Evolutionary conservation across 1,139 yeast genomes (phyloP).

Genomic region (Yamadazyma atlantica): DNA sequence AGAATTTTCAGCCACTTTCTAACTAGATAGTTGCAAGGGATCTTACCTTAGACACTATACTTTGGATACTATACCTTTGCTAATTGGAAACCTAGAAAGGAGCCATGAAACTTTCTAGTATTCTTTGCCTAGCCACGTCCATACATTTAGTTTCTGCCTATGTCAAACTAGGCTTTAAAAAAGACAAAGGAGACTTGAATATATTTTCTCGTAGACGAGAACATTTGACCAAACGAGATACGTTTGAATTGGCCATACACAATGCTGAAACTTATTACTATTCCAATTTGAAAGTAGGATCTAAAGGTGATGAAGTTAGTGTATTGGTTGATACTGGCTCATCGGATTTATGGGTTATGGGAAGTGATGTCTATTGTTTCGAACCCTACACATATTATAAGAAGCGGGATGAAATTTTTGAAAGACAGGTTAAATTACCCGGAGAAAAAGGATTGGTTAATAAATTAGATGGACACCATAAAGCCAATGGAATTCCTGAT

Average conservation of each 20-base stretch:
- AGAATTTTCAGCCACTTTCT: too few relatives aligned
- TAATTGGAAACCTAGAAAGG: too few relatives aligned
- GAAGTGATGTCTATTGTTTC: conserved; percentile 1
- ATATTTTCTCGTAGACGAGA: conserved; percentile 1
- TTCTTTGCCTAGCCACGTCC: background rate
- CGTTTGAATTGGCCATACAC: background rate
- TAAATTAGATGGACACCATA: background rate
- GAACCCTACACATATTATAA: background rate
- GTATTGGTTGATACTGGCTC: conserved; percentile 31
- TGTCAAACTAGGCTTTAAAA: background rate
- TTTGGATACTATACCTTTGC: too few relatives aligned
- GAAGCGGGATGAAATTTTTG: background rate
- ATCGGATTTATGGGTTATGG: conserved; percentile 29
- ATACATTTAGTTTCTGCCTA: background rate
- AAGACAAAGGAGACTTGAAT: background rate
- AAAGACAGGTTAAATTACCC: background rate
- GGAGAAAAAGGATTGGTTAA: background rate
- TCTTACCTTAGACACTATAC: too few relatives aligned
- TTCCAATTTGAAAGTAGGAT: conserved; percentile 15
- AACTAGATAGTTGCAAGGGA: too few relatives aligned
- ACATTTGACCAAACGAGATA: background rate
- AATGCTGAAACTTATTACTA: conserved; percentile 1
- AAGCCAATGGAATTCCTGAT: background rate
- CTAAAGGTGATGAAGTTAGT: conserved; percentile 17
- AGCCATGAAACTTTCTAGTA: too few relatives aligned